Evolutionary conservation across 1,284 basidiomycete genomes (phyloP).

Genomic region (Ganoderma resinaceum): DNA sequence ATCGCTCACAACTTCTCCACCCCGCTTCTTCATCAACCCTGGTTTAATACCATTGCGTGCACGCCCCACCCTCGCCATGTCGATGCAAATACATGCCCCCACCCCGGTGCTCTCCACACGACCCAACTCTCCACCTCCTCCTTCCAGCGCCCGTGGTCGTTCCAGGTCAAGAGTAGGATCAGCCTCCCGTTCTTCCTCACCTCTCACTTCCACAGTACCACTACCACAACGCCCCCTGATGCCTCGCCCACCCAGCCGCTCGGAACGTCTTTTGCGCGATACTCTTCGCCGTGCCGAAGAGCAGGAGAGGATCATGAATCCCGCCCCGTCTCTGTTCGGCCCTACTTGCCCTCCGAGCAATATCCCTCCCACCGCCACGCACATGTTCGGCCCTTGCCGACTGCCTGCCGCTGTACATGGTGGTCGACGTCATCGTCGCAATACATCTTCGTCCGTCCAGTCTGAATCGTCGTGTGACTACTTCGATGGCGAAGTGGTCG

Average conservation of each 20-base stretch:
- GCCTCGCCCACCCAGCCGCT: constrained; percentile 48
- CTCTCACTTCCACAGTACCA: constrained; percentile 32
- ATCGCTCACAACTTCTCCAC: constrained; percentile 29
- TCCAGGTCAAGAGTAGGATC: constrained; percentile 35
- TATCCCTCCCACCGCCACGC: constrained; percentile 22
- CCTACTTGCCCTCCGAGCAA: constrained; percentile 18
- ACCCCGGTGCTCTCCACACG: constrained; percentile 38
- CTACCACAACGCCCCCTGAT: constrained; percentile 38
- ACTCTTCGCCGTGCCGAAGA: constrained; percentile 61
- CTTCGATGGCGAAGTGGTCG: constrained; percentile 36
- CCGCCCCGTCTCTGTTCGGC: constrained; percentile 29
- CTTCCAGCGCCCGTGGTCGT: constrained; percentile 29
- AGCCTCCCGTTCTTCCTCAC: constrained; percentile 34
- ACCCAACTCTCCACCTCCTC: constrained; percentile 30
- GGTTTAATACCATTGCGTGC: constrained; percentile 38
- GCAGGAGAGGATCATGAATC: constrained; percentile 38
- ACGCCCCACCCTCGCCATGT: constrained; percentile 45
- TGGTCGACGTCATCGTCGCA: constrained; percentile 32
- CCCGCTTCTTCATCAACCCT: constrained; percentile 33
- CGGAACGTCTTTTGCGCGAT: constrained; percentile 63
- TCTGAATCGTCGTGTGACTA: constrained; percentile 37
- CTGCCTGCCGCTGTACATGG: constrained; percentile 20
- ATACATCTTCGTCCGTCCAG: constrained; percentile 37
- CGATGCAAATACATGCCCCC: constrained; percentile 43
- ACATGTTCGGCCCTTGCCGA: constrained; percentile 25